A percentile compares a stretch with the other conserved stretches of the same genome.
Conservation (phyloP, 2,329 filamentous ascomycete genomes). For the Cadophora gregata region DNA sequence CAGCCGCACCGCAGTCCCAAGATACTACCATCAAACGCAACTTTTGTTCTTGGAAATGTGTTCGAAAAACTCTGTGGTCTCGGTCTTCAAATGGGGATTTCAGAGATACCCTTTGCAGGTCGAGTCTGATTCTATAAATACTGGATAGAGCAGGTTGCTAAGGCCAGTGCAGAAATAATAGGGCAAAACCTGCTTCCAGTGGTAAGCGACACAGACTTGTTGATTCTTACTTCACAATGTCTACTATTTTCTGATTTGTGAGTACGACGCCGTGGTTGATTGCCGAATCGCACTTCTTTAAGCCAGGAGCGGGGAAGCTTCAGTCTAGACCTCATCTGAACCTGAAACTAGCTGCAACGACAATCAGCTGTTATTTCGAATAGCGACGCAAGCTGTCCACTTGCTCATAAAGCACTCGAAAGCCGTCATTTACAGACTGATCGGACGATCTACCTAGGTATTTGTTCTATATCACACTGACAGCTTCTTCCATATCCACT, state of each 20-base stretch:
- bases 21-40: no score
- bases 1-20: background rate
- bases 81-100: constrained; percentile 57
- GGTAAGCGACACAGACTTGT: background rate
- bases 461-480: background rate
- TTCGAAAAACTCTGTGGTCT: constrained; percentile 56
- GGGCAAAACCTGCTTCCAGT: background rate
- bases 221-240: background rate
- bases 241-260: background rate
- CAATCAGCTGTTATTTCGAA: background rate
- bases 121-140: background rate
- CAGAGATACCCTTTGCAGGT: constrained; percentile 50
- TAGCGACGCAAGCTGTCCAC: background rate
- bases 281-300: background rate
- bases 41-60: constrained; percentile 53
- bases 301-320: background rate
- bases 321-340: background rate
- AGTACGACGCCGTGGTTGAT: background rate
- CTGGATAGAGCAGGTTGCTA: background rate
- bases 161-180: background rate
- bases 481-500: background rate
- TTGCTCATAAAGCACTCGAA: background rate
- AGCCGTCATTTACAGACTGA: background rate
- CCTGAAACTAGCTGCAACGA: background rate
- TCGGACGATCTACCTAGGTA: background rate